Conservation (phyloP, 345 rosid genomes). For the Rhizophora apiculata region DNA sequence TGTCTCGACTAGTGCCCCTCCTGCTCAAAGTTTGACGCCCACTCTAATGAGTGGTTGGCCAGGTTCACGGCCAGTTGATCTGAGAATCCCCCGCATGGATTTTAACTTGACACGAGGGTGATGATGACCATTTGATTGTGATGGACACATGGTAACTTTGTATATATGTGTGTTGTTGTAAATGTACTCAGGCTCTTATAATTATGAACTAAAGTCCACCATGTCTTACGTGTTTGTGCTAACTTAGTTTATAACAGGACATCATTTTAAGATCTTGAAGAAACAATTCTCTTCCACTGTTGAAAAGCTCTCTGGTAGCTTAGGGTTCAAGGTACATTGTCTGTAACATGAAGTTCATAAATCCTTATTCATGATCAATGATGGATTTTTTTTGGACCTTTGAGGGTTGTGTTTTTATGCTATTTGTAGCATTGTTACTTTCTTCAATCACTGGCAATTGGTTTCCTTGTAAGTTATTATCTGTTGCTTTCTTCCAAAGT, state of each 20-base stretch:
- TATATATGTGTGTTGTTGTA: conserved; percentile 67
- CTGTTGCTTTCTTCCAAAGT: too few species aligned
- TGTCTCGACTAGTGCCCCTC: conserved; percentile 28
- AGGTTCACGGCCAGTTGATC: conserved; percentile 52
- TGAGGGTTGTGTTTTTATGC: not conserved
- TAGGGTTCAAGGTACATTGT: conserved; percentile 13
- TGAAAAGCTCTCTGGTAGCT: conserved; percentile 6
- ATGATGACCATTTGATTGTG: conserved; percentile 59
- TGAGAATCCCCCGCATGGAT: conserved; percentile 74
- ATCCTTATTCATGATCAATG: not conserved
- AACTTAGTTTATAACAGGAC: conserved; percentile 37
- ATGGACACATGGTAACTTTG: conserved; percentile 58
- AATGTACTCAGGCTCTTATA: conserved; percentile 31
- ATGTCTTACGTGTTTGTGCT: conserved; percentile 28
- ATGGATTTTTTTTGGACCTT: conserved; percentile 4
- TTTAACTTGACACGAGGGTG: conserved; percentile 90
- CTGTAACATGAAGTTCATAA: conserved; percentile 11
- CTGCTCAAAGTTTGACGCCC: conserved; percentile 45
- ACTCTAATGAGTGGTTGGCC: conserved; percentile 60
- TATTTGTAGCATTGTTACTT: too few species aligned
- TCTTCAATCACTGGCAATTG: too few species aligned
- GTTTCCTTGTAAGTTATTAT: too few species aligned
- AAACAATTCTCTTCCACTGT: conserved; percentile 8
- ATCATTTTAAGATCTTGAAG: conserved; percentile 7
- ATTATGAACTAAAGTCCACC: conserved; percentile 18